phyloP scores from a whole-genome alignment of 179 eudicot species.

The Amaranthus tricolor region DNA sequence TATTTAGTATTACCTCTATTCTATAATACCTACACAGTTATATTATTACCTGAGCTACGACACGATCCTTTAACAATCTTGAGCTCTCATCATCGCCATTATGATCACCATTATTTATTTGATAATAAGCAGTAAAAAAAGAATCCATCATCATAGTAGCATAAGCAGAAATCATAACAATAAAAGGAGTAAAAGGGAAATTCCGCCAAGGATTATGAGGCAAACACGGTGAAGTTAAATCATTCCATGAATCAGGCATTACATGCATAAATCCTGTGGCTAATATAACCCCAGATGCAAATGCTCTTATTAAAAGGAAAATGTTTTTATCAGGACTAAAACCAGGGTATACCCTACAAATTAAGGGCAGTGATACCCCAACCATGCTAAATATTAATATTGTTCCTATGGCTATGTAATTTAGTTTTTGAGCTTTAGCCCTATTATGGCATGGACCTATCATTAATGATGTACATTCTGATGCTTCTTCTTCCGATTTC shows the following conservation, averaged over 20 bases:
- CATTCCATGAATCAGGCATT: constrained; percentile 43
- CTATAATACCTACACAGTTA: neutral
- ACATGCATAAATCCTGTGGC: constrained; percentile 50
- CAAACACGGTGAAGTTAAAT: constrained; percentile 34
- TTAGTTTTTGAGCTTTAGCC: constrained; percentile 22
- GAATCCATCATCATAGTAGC: constrained; percentile 48
- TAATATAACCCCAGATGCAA: constrained; percentile 42
- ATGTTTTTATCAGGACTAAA: constrained; percentile 26
- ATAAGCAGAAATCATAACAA: constrained; percentile 35
- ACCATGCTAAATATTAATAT: constrained; percentile 34
- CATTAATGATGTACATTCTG: constrained; percentile 19
- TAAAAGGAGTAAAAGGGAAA: constrained; percentile 38
- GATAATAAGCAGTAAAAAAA: constrained; percentile 24
- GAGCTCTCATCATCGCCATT: constrained; percentile 5
- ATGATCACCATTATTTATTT: constrained; percentile 6
- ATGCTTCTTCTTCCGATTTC: constrained; percentile 29
- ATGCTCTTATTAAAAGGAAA: constrained; percentile 31
- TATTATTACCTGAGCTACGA: constrained; percentile 37
- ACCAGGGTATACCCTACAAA: constrained; percentile 26
- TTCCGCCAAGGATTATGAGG: constrained; percentile 35
- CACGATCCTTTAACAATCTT: constrained; percentile 28
- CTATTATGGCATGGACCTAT: constrained; percentile 25
- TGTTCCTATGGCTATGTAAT: constrained; percentile 31
- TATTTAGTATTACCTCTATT: too few relatives aligned
- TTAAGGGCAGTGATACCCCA: constrained; percentile 36